phyloP scores from a whole-genome alignment of 352 stramenopile genomes.

The Phytophthora ramorum region DNA sequence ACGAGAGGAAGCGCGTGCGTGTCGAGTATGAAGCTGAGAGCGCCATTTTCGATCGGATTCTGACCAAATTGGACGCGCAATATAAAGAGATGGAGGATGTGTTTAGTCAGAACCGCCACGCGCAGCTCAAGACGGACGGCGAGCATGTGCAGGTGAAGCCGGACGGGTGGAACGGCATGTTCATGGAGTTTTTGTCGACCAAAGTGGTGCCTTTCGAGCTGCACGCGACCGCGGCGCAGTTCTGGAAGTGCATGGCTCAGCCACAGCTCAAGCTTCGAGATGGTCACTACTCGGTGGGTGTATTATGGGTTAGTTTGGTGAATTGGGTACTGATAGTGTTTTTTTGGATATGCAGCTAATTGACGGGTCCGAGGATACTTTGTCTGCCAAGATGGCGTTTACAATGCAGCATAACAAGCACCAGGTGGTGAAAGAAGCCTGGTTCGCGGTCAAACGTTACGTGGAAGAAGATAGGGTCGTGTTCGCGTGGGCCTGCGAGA shows the following conservation, averaged over 20 bases:
- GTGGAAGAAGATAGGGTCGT: conserved; percentile 30
- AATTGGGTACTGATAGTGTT: background rate
- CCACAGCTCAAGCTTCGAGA: conserved; percentile 32
- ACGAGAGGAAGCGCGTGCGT: conserved; percentile 29
- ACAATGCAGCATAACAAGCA: conserved; percentile 32
- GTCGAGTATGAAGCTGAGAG: conserved; percentile 30
- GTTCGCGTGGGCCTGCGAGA: conserved; percentile 41
- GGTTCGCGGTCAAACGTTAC: conserved; percentile 34
- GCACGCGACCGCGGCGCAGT: conserved; percentile 21
- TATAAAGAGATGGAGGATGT: conserved; percentile 24
- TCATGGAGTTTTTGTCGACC: conserved; percentile 38
- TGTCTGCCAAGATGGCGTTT: conserved; percentile 42
- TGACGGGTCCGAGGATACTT: conserved; percentile 33
- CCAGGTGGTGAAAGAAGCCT: conserved; percentile 35
- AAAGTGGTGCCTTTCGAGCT: conserved; percentile 39
- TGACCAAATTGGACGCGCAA: conserved; percentile 28
- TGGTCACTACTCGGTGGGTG: conserved; percentile 39
- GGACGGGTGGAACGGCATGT: conserved; percentile 38
- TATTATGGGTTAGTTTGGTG: background rate
- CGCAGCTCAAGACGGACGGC: conserved; percentile 15
- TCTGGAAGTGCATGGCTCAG: conserved; percentile 36
- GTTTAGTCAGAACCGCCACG: conserved; percentile 23
- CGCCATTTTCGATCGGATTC: conserved; percentile 24
- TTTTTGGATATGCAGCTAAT: conserved; percentile 19
- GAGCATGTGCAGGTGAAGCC: conserved; percentile 39